These are phyloP conservation scores for Colletotrichum acutatum DNA, from an alignment of 2,329 filamentous ascomycete species.

Conservation along the genomic window DNA sequence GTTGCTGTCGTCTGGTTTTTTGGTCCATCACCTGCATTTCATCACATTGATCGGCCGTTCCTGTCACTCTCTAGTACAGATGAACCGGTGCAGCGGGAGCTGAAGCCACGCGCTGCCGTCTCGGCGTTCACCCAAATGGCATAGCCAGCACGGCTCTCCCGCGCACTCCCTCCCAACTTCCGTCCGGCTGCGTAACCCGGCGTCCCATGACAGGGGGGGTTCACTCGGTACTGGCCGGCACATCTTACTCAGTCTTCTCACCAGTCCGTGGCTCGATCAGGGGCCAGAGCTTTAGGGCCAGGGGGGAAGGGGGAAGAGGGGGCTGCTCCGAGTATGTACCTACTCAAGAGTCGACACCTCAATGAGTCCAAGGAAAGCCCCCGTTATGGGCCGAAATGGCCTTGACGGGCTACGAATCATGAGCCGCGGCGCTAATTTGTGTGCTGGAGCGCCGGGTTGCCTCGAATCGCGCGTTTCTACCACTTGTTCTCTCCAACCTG, in stretches of 20 bases:
- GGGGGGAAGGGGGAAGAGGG: neutral
- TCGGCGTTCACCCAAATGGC: slow-evolving; percentile 17
- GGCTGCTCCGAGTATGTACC: neutral
- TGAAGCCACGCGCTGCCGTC: slow-evolving; percentile 23
- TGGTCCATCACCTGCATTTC: slow-evolving; percentile 1
- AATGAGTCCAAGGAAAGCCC: slow-evolving; percentile 4
- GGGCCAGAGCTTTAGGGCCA: slow-evolving; percentile 1
- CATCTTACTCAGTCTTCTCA: slow-evolving; percentile 26
- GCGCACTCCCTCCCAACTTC: slow-evolving; percentile 26
- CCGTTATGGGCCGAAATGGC: slow-evolving; percentile 5
- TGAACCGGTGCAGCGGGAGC: slow-evolving; percentile 27
- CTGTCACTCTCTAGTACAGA: slow-evolving; percentile 11
- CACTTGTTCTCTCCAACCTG: slow-evolving; percentile 43
- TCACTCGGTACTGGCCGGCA: slow-evolving; percentile 29
- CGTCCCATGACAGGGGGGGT: neutral
- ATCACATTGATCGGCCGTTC: slow-evolving; percentile 25
- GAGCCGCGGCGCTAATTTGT: slow-evolving; percentile 24
- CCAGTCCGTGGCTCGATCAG: slow-evolving; percentile 23
- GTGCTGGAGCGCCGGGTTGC: slow-evolving; percentile 7
- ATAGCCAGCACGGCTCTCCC: slow-evolving; percentile 31
- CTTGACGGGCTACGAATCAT: slow-evolving; percentile 22
- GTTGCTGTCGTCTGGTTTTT: slow-evolving; percentile 20
- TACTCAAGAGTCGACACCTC: neutral
- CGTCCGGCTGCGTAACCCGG: slow-evolving; percentile 28
- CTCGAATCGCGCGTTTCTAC: slow-evolving; percentile 24